Conservation (phyloP, 108 stramenopile genomes). For the Epithemia pelagica region DNA sequence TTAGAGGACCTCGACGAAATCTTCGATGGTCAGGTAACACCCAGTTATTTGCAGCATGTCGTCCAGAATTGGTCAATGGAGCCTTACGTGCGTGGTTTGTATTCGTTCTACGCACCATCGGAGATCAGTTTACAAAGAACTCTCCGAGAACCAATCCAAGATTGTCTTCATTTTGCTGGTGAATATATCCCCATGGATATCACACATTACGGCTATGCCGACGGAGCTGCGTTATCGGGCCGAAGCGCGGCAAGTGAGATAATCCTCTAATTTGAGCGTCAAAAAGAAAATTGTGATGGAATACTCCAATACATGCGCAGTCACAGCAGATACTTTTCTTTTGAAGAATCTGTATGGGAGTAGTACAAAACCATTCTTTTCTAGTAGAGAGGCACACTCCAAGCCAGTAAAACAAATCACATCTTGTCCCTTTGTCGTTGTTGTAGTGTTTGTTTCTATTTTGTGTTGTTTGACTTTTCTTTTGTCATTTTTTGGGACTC, state of each 20-base stretch:
- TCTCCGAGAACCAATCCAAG: conserved; percentile 17
- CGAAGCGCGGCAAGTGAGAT: conserved; percentile 9
- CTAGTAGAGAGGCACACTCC: too few species aligned
- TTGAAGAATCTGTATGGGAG: too few species aligned
- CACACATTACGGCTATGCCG: conserved; percentile 2
- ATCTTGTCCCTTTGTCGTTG: too few species aligned
- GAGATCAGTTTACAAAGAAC: neutral
- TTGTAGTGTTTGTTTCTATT: too few species aligned
- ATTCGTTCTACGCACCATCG: conserved; percentile 6
- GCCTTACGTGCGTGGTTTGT: conserved; percentile 10
- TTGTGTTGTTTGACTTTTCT: too few species aligned
- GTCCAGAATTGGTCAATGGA: conserved; percentile 30
- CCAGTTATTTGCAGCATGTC: conserved; percentile 4
- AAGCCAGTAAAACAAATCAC: too few species aligned
- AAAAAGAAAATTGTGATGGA: too few species aligned
- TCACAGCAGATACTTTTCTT: too few species aligned
- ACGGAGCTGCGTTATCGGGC: conserved; percentile 22
- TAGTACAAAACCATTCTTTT: too few species aligned
- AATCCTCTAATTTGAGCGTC: too few species aligned
- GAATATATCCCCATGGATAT: neutral
- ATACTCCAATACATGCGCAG: too few species aligned
- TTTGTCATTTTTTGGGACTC: too few species aligned
- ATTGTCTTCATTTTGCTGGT: conserved; percentile 15
- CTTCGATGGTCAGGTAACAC: conserved; percentile 14
- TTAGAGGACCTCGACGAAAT: conserved; percentile 16